Base-by-base conservation (phyloP, 768 basidiomycete species). In the Rubroboletus pulcherrimus region DNA sequence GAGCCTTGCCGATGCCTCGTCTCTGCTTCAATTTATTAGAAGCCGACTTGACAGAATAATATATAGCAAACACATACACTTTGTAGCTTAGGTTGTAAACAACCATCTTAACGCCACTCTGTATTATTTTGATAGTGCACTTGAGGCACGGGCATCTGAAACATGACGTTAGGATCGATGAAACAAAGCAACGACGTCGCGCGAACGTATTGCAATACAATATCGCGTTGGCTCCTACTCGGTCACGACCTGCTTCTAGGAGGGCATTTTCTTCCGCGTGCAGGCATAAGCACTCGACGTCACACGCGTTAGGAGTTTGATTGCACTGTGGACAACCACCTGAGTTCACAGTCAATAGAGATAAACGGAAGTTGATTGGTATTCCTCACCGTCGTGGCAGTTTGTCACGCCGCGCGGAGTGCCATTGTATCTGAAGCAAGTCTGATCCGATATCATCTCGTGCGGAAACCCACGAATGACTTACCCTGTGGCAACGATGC, bases 211-310 rank as follows among this genome's bases (percentile, higher is more conserved):
- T 99, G 80, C 97, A 99, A 69, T 98, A 99, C 14, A 99, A 68
- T n/a, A 91, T 89, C 3, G 91, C 83, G 48, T 86, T 83, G 49
- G 77, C 73, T 6, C 89, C 90, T n/a, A 96, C 81, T 45, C 97
- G 78, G 56, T 98, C 97, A 54, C 92, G 74, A 17, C 97, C 96
- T 2, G 93, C 93, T 74, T 98, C 96, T 2, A 98, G 73, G 14
- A 98, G 76, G 0, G 96, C 97, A 66, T 98, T 99, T 74, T 99
- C 97, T 73, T 99, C 97, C 0, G 97, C 97, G 69, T 99, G 97
- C 10, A 99, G 75, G 66, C 97, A 99, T 3, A 98, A 77, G 65
- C 97, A 99, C 67, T 92, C 92, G 48, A 84, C 78, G 38, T 81
- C 77, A 29, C 72, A 72, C 4, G 75, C 71, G 45, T 70, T 65